Evolutionary conservation across 2,329 filamentous ascomycete genomes (phyloP), one percentile per base, ranked within the genome.

Genomic region (Clarireedia sp.): DNA sequence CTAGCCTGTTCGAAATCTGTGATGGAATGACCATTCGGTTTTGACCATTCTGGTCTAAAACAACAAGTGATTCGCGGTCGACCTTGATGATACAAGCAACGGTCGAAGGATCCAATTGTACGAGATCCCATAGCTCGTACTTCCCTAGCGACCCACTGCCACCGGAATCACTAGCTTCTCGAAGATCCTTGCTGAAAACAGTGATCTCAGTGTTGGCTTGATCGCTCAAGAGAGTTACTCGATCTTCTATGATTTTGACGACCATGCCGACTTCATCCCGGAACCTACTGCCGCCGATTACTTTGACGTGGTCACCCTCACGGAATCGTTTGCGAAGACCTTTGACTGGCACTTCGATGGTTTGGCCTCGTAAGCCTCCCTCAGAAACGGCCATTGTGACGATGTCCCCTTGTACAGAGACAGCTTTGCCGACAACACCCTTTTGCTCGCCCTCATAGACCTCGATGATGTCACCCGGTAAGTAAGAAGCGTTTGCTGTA

Each of bases 221-320:
- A 72, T 99, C 94, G 48, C 89, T 96, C 62, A 99, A 76, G 61
- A 99, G 77, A 1, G 94, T 97, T 56, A 99, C 90, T 40, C 89
- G 85, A 69, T 99, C 94, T 58, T 95, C 90, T 48, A 83, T 86
- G 62, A 96, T 94, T 70, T 90, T 89, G 62, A 97, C 90, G 51
- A 99, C 91, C 82, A 96, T 95, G 71, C 94, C 94, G 45, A 97
- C 87, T 73, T 99, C 94, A 64, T 96, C 94, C 54, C 89, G 84
- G 70, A 91, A 97, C 64, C 90, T 87, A 74, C 91, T 96, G 40
- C 91, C 92, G 54, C 94, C 92, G 68, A 96, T 95, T 63, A 99
- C 94, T 75, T 97, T 97, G 75, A 99, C 94, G 68, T 99, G 94
- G 67, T 99, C 94, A 76, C 94, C 94, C 59, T 91, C 81, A 62